A percentile compares a stretch with the other conserved stretches of the same genome.
phyloP scores from a whole-genome alignment of 2,329 filamentous ascomycete species.

The Tolypocladium ophioglossoides region DNA sequence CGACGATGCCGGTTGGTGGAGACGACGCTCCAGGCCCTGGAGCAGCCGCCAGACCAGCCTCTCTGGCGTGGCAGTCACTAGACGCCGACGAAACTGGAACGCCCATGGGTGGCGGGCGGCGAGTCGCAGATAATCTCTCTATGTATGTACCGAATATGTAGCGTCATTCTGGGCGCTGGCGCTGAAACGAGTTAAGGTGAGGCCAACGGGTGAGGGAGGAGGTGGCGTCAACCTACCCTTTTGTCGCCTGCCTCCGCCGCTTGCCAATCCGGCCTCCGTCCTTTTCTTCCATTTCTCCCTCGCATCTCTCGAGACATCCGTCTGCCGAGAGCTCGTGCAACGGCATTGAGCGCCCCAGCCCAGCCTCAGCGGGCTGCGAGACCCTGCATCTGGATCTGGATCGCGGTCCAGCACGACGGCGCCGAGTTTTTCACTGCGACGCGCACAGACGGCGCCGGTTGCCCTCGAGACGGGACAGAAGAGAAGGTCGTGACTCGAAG shows the following conservation, averaged over 20 bases:
- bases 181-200: background rate
- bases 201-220: background rate
- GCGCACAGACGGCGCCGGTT: too few species aligned
- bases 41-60: background rate
- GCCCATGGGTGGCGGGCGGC: background rate
- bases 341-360: background rate
- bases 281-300: background rate
- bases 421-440: background rate
- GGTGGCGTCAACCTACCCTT: background rate
- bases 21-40: background rate
- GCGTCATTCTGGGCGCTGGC: background rate
- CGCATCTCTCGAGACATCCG: background rate
- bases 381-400: background rate
- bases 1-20: background rate
- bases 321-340: background rate
- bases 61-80: too few species aligned
- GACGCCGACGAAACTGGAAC: too few species aligned
- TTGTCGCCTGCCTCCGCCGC: background rate
- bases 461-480: background rate
- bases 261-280: background rate
- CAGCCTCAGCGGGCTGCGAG: background rate
- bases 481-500: background rate
- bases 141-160: too few species aligned
- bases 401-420: too few species aligned
- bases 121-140: background rate